Evolutionary conservation across 345 rosid genomes (phyloP), one percentile per base, ranked within the genome.

Genomic region (Crucihimalaya himalaica): DNA sequence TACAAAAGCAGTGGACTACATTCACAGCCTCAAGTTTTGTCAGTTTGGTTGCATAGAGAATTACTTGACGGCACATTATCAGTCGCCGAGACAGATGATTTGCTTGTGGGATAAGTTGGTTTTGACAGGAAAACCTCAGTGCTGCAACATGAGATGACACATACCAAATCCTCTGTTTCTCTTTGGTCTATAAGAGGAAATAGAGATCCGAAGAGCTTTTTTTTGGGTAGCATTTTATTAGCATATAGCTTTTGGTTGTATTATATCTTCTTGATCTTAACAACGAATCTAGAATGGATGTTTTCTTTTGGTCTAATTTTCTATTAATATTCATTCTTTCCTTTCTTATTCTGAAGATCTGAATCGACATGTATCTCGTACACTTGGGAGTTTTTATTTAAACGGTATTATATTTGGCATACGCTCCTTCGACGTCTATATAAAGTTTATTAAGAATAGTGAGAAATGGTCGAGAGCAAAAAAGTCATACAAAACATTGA

Each of bases 71-170:
- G 94, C 96, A 2, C 97, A 92, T 82, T 92, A 92, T 66, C 97
- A 92, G 83, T 86, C 96, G 8, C 97, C 96, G 0, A 76, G 89
- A 82, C 97, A 92, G 83, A 92, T 92, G 94, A 82, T 84, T 32
- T 92, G 97, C 77, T 54, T 92, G 77, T 89, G 96, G 96, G 81
- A 83, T 42, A 92, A 86, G 73, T 68, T 88, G 79, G 87, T 77
- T 43, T 78, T 18, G 66, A 71, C 45, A 9, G 93, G 87, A 27
- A 78, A 23, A 48, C 81, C 92, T 50, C 75, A 81, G n/a, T 92
- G 97, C 85, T 89, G 97, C 82, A 81, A 88, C 73, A 84, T 89
- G 92, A 84, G 93, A 85, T 85, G 84, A 86, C 74, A 64, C 67
- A 31, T 43, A 57, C 67, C 55, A 63, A 11, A 20, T 0, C 20